A percentile compares a stretch with the other conserved stretches of the same genome.
Conservation (phyloP, 2,329 filamentous ascomycete genomes). For the Fusarium anthophilum region DNA sequence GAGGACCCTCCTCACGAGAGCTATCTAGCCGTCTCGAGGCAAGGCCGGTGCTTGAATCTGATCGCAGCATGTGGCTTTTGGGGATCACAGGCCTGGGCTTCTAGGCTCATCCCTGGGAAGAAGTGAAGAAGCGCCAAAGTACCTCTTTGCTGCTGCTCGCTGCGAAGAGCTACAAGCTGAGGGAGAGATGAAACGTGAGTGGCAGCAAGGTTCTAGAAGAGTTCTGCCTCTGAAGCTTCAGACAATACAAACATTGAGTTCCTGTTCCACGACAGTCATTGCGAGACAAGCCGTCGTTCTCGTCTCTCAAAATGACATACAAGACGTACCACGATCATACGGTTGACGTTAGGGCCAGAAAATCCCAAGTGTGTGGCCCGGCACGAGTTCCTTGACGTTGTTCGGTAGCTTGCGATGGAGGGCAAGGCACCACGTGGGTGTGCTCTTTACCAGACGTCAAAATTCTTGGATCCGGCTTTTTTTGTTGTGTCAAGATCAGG, state of each 20-base stretch:
- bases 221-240: conserved; percentile 24
- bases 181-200: neutral
- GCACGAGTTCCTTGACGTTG: conserved; percentile 18
- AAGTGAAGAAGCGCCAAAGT: conserved; percentile 6
- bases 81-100: conserved; percentile 37
- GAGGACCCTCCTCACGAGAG: conserved; percentile 20
- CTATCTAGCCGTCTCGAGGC: conserved; percentile 31
- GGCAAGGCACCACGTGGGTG: conserved; percentile 39
- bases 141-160: neutral
- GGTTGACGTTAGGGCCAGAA: conserved; percentile 26
- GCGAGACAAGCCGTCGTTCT: neutral
- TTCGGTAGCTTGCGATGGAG: conserved; percentile 33
- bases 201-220: conserved; percentile 31
- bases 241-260: conserved; percentile 4
- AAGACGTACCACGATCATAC: conserved; percentile 42
- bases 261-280: neutral
- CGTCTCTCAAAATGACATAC: conserved; percentile 22
- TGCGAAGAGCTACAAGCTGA: conserved; percentile 9
- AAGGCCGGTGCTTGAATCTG: conserved; percentile 39
- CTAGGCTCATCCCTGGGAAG: conserved; percentile 36
- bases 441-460: conserved; percentile 23
- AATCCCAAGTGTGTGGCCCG: conserved; percentile 10
- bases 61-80: conserved; percentile 43
- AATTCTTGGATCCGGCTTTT: conserved; percentile 19
- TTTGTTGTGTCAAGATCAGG: conserved; percentile 3